A percentile compares a stretch with the other conserved stretches of the same genome.
Evolutionary conservation across 768 basidiomycete species (phyloP).

Genomic region (Dioszegia aurantiaca): DNA sequence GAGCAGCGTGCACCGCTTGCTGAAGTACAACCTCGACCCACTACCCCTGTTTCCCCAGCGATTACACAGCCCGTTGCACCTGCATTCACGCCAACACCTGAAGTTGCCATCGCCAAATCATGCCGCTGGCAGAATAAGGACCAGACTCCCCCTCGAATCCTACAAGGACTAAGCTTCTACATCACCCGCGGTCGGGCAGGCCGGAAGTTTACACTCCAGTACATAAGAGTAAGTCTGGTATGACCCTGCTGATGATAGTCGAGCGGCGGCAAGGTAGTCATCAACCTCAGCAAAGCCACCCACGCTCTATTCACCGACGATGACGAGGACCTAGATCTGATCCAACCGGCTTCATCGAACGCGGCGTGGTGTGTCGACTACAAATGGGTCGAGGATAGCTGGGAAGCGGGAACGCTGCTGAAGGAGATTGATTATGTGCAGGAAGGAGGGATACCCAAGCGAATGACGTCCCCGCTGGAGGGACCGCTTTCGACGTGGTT

Average conservation of each 20-base stretch:
- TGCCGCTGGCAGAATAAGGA: background rate
- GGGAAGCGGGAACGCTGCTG: background rate
- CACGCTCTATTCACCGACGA: background rate
- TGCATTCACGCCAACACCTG: too few relatives aligned
- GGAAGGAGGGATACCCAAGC: background rate
- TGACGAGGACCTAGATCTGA: background rate
- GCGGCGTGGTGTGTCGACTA: background rate
- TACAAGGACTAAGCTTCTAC: background rate
- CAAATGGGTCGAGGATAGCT: background rate
- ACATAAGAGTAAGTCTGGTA: slow-evolving; percentile 3
- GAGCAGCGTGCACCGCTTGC: too few relatives aligned
- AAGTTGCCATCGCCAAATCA: background rate
- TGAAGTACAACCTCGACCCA: too few relatives aligned
- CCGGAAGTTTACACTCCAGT: background rate
- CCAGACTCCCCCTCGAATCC: background rate
- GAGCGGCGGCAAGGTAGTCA: background rate
- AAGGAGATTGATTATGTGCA: background rate
- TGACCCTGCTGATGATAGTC: background rate
- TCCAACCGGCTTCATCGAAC: background rate
- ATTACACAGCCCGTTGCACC: too few relatives aligned
- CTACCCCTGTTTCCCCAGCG: too few relatives aligned
- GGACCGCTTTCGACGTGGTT: background rate
- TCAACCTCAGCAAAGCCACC: background rate
- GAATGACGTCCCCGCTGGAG: too few relatives aligned
- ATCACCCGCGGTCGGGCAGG: background rate